Evolutionary conservation across 208 protist species (phyloP), one percentile per base, ranked within the genome.

Genomic region (Herpetomonas samuelpessoai): DNA sequence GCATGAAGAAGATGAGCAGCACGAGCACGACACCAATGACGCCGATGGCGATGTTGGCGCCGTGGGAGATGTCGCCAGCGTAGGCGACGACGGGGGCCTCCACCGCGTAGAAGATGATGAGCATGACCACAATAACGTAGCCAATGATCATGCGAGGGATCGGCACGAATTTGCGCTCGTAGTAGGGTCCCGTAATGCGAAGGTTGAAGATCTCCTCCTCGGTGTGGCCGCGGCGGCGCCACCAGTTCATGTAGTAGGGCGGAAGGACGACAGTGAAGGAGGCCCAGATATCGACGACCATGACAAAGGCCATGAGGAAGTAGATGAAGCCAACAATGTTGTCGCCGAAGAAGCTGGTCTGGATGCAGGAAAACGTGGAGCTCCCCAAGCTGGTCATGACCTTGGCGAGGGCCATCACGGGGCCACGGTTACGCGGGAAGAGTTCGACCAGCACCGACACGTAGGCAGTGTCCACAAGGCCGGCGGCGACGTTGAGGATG

Each of bases 341-440:
- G 52, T 44, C 61, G 35, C 62, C 58, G 57, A 88, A 88, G 45
- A 88, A 53, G n/a, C 69, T 83, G 30, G 54, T 51, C 55, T 68
- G 78, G 30, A 89, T 22, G 7, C 66, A 62, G 1, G 82, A 57
- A n/a, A 82, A 44, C 21, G 82, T 60, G 9, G 82, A 85, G 71
- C 77, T 76, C 51, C 82, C 82, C 22, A 89, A 65, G n/a, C 78
- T 67, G 2, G 82, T 81, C 82, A 89, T 84, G 44, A 89, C 82
- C 72, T 89, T 89, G n/a, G 68, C 82, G 12, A 88, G 69, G 39
- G 69, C 74, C 46, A 88, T 65, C 28, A 83, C 74, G 3, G 76
- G 81, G 50, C 81, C 81, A 31, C 81, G 76, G 65, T 88, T 88
- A 45, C 81, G 81, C 21, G 81, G 81, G 50, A 88, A 88, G 0